Evolutionary conservation across 2,329 filamentous ascomycete species (phyloP), one percentile per base, ranked within the genome.

Genomic region (Trichophyton simii): DNA sequence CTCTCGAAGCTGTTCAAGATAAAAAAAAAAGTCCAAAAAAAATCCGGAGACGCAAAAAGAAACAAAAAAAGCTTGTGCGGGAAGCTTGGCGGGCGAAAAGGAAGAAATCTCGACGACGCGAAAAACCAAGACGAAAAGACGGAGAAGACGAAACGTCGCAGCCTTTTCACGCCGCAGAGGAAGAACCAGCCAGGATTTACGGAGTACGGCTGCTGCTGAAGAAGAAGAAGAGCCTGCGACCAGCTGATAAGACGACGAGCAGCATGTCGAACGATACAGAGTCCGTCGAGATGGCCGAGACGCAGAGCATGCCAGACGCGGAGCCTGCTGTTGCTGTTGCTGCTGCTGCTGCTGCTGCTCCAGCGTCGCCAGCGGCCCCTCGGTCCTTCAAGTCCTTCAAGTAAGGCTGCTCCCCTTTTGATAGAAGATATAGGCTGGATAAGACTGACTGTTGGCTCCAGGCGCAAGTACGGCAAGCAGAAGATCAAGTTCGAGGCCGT

Each of bases 381-480:
- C 78, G 76, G 69, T 81, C 77, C 3, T 84, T 86, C 73, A 86
- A 83, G 70, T 87, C 84, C 52, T 87, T 82, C 80, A 90, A 89
- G 82, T 77, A 36, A 28, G 38, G 36, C 8, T 54, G 22, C 22
- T 42, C 41, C 4, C 22, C 22, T 22, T 22, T 22, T 36, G 9
- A n/a, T 15, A 20, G 4, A 22, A 50, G 46, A 6, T 3, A 22
- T 13, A 31, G 22, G 28, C 25, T 20, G 20, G 34, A 5, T 5
- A 25, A 8, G 61, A 44, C 50, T 57, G 22, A 31, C 25, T 6
- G 15, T 41, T 15, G 7, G 7, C n/a, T n/a, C 54, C 57, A 78
- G 77, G 64, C 95, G 96, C 78, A 99, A 99, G 79, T 99, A 95
- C 74, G 87, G 86, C 62, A 84, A 89, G 66, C 88, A 89, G 72